phyloP scores from a whole-genome alignment of 345 rosid species.

The Garcia nutans region DNA sequence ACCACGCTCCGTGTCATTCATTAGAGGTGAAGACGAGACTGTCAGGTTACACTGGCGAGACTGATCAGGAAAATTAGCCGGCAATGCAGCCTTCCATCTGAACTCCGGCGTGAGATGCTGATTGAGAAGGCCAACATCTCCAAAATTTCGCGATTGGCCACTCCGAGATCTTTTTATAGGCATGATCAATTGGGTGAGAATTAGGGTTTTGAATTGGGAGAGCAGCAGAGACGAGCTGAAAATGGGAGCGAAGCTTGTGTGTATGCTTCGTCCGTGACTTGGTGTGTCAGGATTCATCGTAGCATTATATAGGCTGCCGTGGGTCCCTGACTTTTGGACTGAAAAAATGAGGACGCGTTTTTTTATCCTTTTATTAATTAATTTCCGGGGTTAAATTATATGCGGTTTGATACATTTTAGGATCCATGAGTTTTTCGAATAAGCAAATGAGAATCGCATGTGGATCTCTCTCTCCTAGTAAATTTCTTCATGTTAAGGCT shows the following conservation, averaged over 20 bases:
- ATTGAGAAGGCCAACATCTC: conserved; percentile 10
- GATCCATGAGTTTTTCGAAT: not conserved
- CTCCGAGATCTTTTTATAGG: conserved; percentile 39
- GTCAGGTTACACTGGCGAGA: conserved; percentile 25
- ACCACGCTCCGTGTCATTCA: conserved; percentile 9
- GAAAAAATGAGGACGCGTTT: not conserved
- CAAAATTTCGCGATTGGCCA: conserved; percentile 26
- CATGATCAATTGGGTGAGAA: conserved; percentile 1
- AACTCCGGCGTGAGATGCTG: conserved; percentile 5
- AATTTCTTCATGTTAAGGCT: not conserved
- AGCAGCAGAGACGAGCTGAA: not conserved
- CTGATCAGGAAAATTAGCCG: not conserved
- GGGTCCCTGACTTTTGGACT: conserved; percentile 17
- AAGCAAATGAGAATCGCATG: not conserved
- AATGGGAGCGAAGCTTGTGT: too few relatives aligned
- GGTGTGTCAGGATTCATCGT: not conserved
- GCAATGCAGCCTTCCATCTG: conserved; percentile 7
- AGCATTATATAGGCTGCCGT: conserved; percentile 27
- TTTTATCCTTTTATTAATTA: not conserved
- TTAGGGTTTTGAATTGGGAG: conserved; percentile 1
- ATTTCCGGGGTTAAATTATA: not conserved
- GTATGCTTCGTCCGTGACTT: not conserved
- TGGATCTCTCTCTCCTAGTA: not conserved
- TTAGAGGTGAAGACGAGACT: conserved; percentile 23
- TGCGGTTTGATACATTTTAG: not conserved